Percentiles rank a stretch among this genome's conserved stretches.
These are phyloP conservation scores for Paracoccidioides brasiliensis DNA, from an alignment of 2,329 filamentous ascomycete genomes.

Conservation along the genomic window DNA sequence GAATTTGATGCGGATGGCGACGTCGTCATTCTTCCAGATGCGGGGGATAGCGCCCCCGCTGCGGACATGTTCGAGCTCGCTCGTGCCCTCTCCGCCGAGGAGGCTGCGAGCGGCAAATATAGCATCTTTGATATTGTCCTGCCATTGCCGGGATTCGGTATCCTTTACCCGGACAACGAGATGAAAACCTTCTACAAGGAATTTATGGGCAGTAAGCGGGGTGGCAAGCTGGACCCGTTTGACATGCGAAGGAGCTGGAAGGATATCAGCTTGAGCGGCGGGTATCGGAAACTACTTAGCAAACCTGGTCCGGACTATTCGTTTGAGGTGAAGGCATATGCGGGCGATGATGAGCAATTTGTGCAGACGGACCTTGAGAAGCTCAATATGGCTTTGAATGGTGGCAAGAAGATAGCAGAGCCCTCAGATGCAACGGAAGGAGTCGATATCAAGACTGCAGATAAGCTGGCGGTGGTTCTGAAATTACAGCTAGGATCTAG, in stretches of 20 bases:
- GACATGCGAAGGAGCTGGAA: constrained; percentile 77
- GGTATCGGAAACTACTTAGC: constrained; percentile 75
- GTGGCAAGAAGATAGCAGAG: constrained; percentile 11
- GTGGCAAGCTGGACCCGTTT: constrained; percentile 66
- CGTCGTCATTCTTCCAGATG: constrained; percentile 49
- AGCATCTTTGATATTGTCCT: constrained; percentile 80
- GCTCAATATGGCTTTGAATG: constrained; percentile 35
- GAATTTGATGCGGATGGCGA: constrained; percentile 50
- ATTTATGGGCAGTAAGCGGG: constrained; percentile 71
- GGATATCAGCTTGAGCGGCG: constrained; percentile 77
- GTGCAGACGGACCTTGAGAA: constrained; percentile 75
- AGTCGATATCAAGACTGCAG: constrained; percentile 15
- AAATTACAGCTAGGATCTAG: constrained; percentile 66
- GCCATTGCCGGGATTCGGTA: constrained; percentile 81
- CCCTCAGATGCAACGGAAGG: constrained; percentile 6
- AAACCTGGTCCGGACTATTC: constrained; percentile 51
- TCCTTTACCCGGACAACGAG: constrained; percentile 72
- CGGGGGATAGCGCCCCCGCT: constrained; percentile 42
- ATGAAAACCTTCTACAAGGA: constrained; percentile 71
- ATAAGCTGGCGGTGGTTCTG: constrained; percentile 54
- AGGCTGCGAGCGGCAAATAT: constrained; percentile 63
- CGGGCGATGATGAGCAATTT: constrained; percentile 59
- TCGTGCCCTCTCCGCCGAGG: constrained; percentile 60
- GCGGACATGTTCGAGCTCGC: constrained; percentile 52
- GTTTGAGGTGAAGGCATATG: constrained; percentile 58